Evolutionary conservation across 768 basidiomycete genomes (phyloP), one percentile per base, ranked within the genome.

Genomic region (Rhodotorula kratochvilovae): DNA sequence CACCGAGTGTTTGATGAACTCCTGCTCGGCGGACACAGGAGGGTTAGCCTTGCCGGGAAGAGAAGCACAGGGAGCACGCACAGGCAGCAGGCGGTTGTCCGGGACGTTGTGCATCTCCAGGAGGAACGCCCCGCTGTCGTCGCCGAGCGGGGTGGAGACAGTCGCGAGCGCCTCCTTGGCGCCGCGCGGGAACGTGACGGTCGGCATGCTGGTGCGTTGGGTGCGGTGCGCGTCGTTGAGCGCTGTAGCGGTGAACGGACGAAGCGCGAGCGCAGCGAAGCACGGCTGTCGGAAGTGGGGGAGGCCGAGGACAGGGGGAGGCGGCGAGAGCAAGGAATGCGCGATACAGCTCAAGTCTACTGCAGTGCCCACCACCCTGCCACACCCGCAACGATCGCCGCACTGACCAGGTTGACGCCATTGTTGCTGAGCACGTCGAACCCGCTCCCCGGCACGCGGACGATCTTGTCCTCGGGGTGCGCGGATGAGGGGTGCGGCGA

Each of bases 371-470:
- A 71, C 60, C 35, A 46, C 48, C 33, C 65, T 7, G 55, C 84
- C 3, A 83, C 76, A 31, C 80, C 82, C 1, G 83, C 82, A 12
- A 79, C 57, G n/a, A 80, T 76, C 16, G 83, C 83, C 7, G 84
- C 85, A 15, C 45, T 50, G 1, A 85, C 39, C 10, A 84, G 68
- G 74, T 85, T 85, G 70, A 85, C 82, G 81, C 84, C 55, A 51
- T 54, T 92, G 76, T 95, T 95, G n/a, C 86, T 87, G 67, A 95
- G 82, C 25, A 92, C 58, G 68, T 84, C 71, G 1, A 87, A 74
- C 21, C 66, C 66, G 5, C 63, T 55, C 6, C 62, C 66, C 25
- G 46, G 39, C 11, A 71, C 29, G 31, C 85, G 86, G 33, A 74
- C 71, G 66, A 89, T 81, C 19, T 85, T 82, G 67, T 85, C 84